Evolutionary conservation across 1,284 basidiomycete genomes (phyloP).

Genomic region (Chiua sp.): DNA sequence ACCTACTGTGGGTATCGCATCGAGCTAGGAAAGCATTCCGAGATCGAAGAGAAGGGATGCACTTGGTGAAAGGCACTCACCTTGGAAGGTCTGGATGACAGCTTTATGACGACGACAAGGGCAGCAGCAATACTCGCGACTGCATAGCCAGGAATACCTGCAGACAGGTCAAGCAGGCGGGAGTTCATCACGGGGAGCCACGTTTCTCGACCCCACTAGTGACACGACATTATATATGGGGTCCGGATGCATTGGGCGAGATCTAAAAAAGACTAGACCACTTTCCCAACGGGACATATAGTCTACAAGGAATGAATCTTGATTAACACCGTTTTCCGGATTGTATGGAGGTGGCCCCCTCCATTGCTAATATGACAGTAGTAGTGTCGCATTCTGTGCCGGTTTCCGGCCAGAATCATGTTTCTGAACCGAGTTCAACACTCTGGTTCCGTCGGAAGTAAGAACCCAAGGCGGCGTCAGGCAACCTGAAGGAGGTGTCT

Average conservation of each 20-base stretch:
- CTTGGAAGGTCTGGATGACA: not conserved
- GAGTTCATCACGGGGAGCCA: not conserved
- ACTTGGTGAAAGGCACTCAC: not conserved
- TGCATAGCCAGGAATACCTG: not conserved
- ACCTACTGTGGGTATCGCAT: constrained; percentile 29
- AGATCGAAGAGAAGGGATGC: not conserved
- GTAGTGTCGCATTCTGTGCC: too few species aligned
- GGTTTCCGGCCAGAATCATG: too few species aligned
- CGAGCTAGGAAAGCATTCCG: constrained; percentile 13
- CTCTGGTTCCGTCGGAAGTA: too few species aligned
- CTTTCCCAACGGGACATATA: not conserved
- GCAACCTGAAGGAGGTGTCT: too few species aligned
- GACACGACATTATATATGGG: not conserved
- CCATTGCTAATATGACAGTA: not conserved
- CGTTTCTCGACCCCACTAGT: not conserved
- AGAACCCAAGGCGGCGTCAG: too few species aligned
- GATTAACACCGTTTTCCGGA: not conserved
- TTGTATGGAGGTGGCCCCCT: not conserved
- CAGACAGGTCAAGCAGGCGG: not conserved
- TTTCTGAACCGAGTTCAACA: too few species aligned
- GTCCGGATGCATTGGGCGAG: not conserved
- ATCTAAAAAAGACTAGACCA: not conserved
- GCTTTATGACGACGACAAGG: not conserved
- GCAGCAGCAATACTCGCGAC: not conserved
- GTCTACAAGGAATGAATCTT: not conserved